Evolutionary conservation across 805 yeast genomes (phyloP).

Genomic region (Debaryomyces tyrocola): DNA sequence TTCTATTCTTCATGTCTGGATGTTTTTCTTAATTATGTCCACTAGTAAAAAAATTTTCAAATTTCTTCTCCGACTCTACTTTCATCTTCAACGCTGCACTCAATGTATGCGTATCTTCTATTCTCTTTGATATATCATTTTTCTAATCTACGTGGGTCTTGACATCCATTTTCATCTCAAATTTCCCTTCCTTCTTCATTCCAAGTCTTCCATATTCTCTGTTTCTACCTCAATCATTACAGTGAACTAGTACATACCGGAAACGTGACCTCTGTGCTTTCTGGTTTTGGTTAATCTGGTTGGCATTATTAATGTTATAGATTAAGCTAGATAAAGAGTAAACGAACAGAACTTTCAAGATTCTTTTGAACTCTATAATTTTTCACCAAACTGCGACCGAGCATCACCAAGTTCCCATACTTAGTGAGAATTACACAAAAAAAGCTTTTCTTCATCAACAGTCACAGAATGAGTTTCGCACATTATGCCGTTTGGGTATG

Average conservation of each 20-base stretch:
- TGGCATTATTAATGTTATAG: slow-evolving; percentile 66
- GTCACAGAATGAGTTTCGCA: background rate
- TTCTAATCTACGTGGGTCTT: no score
- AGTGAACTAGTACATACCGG: slow-evolving; percentile 67
- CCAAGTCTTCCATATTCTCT: no score
- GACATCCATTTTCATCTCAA: no score
- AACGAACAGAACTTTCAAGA: slow-evolving; percentile 2
- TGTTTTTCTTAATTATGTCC: background rate
- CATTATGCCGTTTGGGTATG: no score
- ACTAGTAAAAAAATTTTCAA: background rate
- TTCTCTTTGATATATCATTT: no score
- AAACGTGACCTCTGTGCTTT: slow-evolving; percentile 99
- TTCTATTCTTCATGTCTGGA: no score
- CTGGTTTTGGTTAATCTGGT: slow-evolving; percentile 99
- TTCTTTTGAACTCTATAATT: slow-evolving; percentile 7
- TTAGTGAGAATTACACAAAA: slow-evolving; percentile 5
- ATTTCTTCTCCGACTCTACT: background rate
- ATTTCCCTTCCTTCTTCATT: no score
- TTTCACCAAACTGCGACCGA: slow-evolving; percentile 7
- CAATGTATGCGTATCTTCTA: no score
- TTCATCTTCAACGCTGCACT: background rate
- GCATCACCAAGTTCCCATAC: slow-evolving; percentile 2
- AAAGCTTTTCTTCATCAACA: background rate
- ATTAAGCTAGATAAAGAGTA: slow-evolving; percentile 7
- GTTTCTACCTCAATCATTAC: no score